These are phyloP conservation scores for Solanum etuberosum DNA, from an alignment of 257 asterid genomes.

Conservation along the genomic window DNA sequence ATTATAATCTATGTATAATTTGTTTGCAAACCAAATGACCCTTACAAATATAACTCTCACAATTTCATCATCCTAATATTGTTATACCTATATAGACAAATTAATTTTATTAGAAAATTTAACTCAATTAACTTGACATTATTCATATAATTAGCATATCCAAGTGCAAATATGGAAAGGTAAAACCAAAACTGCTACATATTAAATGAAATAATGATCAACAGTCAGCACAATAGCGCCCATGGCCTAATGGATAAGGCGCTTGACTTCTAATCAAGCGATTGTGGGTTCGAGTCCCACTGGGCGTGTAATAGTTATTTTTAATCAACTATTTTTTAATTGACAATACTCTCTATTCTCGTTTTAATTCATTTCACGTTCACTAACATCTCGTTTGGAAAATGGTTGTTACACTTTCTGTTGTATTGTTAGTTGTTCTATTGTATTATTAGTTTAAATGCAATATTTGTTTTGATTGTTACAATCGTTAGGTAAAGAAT, in stretches of 20 bases:
- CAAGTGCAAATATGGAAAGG: background rate
- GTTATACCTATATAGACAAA: background rate
- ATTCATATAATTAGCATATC: background rate
- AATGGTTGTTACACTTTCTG: too few relatives aligned
- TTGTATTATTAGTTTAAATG: too few relatives aligned
- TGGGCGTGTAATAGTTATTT: background rate
- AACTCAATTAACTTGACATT: background rate
- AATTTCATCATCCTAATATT: background rate
- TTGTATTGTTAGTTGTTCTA: too few relatives aligned
- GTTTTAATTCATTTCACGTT: too few relatives aligned
- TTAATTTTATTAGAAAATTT: background rate
- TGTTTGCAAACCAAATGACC: background rate
- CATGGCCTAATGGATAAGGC: background rate
- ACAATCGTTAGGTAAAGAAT: too few relatives aligned
- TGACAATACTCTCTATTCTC: too few relatives aligned
- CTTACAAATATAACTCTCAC: background rate
- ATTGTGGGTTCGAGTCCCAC: background rate
- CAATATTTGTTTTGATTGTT: too few relatives aligned
- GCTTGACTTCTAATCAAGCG: background rate
- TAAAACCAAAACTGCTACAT: background rate
- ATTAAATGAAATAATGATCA: background rate
- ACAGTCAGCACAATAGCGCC: accelerated
- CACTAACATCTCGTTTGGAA: too few relatives aligned
- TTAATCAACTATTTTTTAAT: too few relatives aligned
- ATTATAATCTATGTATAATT: background rate